These are phyloP conservation scores for Talaromyces sp. DNA, from an alignment of 2,329 filamentous ascomycete genomes.

Conservation along the genomic window DNA sequence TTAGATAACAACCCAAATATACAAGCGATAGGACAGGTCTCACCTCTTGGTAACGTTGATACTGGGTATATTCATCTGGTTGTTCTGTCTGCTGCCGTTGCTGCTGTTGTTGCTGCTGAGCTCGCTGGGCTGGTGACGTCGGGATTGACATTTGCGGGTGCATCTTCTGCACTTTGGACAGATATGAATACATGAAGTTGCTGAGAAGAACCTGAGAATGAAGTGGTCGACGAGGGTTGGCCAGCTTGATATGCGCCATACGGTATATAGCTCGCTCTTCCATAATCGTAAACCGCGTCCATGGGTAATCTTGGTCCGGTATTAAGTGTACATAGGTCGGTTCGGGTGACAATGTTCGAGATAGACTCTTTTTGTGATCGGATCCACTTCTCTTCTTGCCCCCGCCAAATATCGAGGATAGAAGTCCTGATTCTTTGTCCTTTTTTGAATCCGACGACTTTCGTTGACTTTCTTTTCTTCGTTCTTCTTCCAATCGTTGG, in stretches of 20 bases:
- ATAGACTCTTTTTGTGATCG: constrained; percentile 69
- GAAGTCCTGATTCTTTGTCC: constrained; percentile 83
- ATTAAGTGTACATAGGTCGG: constrained; percentile 70
- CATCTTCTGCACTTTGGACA: constrained; percentile 98
- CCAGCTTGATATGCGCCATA: constrained; percentile 98
- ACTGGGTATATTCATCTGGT: constrained; percentile 45
- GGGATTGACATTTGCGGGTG: constrained; percentile 92
- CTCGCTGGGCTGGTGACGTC: constrained; percentile 70
- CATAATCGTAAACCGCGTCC: constrained; percentile 90
- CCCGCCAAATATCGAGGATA: constrained; percentile 88
- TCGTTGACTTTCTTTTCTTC: constrained; percentile 74
- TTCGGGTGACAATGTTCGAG: constrained; percentile 77
- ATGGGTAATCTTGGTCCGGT: constrained; percentile 91
- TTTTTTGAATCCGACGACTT: constrained; percentile 73
- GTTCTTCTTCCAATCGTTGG: constrained; percentile 65
- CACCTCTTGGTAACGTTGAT: constrained; percentile 50
- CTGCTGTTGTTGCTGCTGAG: constrained; percentile 33
- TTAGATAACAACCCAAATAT: background rate
- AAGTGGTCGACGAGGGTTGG: constrained; percentile 88
- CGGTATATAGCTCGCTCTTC: constrained; percentile 97
- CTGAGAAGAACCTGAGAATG: constrained; percentile 94
- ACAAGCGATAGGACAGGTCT: constrained; percentile 21
- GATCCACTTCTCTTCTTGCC: constrained; percentile 81
- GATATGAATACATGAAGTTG: constrained; percentile 99
- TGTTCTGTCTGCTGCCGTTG: constrained; percentile 36